Base-by-base conservation (phyloP, 495 filamentous ascomycete species). In the Hyaloscypha variabilis region DNA sequence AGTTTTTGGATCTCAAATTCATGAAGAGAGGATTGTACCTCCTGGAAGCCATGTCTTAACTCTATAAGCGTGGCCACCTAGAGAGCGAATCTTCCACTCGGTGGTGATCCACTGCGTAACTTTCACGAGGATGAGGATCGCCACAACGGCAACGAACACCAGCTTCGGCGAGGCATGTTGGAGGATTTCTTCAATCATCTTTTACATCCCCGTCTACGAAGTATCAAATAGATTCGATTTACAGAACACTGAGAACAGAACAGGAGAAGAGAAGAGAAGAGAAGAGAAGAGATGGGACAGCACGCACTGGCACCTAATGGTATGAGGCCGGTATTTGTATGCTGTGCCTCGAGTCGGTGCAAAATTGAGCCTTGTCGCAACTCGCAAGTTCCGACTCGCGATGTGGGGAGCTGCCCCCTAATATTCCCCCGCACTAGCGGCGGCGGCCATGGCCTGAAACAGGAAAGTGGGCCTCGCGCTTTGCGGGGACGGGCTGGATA, bases 51-150 rank as follows among this genome's bases (percentile, higher is more conserved):
- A 69, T 19, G 71, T 67, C n/a, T 42, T 57, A 21, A 76, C 49
- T 24, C 31, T 62, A 0, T 46, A 46, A 24, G 76, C 75, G 59
- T 72, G 74, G 17, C 72, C 73, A 8, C 85, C 84, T 0, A 84
- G 66, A 50, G 72, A 72, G 25, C 74, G 72, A 49, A 87, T 76
- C 64, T 73, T 78, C 30, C 72, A 62, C 30, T 75, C 77, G 52
- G 78, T 65, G 34, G 75, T 70, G 34, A 79, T 62, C 34, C 62
- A 67, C 42, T 62, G 23, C 30, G 77, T 64, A 8, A 77, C 31
- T 30, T 58, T 72, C 49, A 69, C 66, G 49, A 79, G 53, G 17
- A 71, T 53, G 25, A 79, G 69, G 42, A 71, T 49, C 24, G 70
- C 71, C 25, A 71, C 66, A 11, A 74, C 6, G 17, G 67, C 55